Base-by-base conservation (phyloP, 306 rosid genomes). In the Prunus mume region DNA sequence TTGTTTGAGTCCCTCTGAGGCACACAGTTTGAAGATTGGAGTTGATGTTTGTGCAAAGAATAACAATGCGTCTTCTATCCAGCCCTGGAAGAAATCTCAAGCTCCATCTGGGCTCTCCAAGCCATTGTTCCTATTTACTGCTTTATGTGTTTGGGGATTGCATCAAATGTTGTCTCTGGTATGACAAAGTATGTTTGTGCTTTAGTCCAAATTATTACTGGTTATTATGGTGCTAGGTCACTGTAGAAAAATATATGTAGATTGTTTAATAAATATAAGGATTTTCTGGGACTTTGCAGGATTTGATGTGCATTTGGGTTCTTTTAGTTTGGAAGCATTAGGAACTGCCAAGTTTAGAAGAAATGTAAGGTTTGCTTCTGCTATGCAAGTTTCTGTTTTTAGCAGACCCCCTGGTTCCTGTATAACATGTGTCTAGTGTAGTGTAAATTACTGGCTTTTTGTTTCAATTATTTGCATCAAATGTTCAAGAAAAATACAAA, bases 1-100 rank as follows among this genome's bases (percentile, higher is more conserved):
- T 30, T 87, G 90, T 71, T 65, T 87, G 81, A 79, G 76, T 69
- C 72, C 86, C 20, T 73, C 86, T 43, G 79, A 81, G 72, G 85
- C 80, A 11, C 66, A 54, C 50, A 63, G 70, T 15, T 64, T 73
- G 73, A 87, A 84, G 80, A 41, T 84, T 81, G 90, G 90, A 20
- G 86, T 87, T 8, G 24, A 57, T 76, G 72, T 82, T 38, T 87
- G 90, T 79, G 88, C 81, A 73, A 79, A 43, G 55, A 78, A 72
- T 15, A 74, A 38, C 54, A 38, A 63, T 69, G 82, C 69, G 18
- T 63, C 86, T 32, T 34, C 32, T 24, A 52, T n/a, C 0, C 60
- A 66, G 80, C 86, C 90, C 76, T 60, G 71, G 78, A 76, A 68
- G 70, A 73, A 67, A 10, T 82, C 84, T 78, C 49, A 34, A 50